phyloP scores from a whole-genome alignment of 2,329 filamentous ascomycete genomes.

The Arachnomyces sp. region DNA sequence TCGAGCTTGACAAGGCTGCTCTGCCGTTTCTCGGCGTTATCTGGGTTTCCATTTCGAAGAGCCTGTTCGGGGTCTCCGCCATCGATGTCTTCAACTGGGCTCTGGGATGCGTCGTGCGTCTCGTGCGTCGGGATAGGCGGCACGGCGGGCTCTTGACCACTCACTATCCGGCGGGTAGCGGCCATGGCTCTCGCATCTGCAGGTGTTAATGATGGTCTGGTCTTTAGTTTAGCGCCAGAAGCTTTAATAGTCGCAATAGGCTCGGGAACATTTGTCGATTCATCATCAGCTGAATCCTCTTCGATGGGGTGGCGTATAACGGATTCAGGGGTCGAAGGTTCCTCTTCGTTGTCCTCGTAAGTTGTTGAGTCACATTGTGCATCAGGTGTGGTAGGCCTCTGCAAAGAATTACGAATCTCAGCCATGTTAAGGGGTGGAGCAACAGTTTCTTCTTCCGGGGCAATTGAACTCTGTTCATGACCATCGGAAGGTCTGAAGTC shows the following conservation, averaged over 20 bases:
- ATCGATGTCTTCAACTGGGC: not conserved
- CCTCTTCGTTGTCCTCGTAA: constrained; percentile 46
- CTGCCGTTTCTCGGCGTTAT: constrained; percentile 44
- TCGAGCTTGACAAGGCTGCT: constrained; percentile 75
- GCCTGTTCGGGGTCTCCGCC: not conserved
- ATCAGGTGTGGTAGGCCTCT: constrained; percentile 41
- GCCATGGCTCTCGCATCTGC: constrained; percentile 79
- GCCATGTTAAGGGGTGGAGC: constrained; percentile 23
- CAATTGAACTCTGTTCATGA: constrained; percentile 34
- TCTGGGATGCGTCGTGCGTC: not conserved
- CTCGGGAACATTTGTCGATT: constrained; percentile 65
- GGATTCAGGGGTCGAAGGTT: constrained; percentile 73
- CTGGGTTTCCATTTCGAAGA: not conserved
- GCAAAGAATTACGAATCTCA: constrained; percentile 30
- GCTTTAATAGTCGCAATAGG: constrained; percentile 82
- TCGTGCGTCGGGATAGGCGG: not conserved
- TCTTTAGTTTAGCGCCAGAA: constrained; percentile 78
- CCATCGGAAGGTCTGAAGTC: constrained; percentile 48
- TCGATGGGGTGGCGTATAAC: constrained; percentile 72
- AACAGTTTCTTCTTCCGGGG: constrained; percentile 16
- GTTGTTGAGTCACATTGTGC: constrained; percentile 56
- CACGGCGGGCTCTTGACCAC: constrained; percentile 54
- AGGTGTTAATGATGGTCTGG: constrained; percentile 77
- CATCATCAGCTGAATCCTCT: constrained; percentile 31
- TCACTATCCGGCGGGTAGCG: constrained; percentile 76